phyloP scores from a whole-genome alignment of 164 flowering plant genomes.

The Malania oleifera region DNA sequence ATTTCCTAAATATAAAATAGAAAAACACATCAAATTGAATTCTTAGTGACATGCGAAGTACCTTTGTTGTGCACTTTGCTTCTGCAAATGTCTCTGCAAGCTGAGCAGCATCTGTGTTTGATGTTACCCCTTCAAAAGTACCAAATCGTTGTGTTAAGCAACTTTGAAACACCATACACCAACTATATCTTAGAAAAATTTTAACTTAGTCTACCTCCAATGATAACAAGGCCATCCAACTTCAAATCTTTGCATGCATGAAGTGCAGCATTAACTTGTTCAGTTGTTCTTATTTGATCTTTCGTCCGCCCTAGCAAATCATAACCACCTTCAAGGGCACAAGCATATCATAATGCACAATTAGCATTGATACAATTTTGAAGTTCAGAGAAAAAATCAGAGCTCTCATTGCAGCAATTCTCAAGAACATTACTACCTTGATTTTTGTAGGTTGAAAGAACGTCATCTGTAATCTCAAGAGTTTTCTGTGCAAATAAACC shows the following conservation, averaged over 20 bases:
- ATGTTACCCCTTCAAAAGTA: slow-evolving; percentile 74
- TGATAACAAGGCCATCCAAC: slow-evolving; percentile 87
- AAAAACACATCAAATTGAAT: neutral
- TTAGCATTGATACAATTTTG: neutral
- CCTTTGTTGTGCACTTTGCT: slow-evolving; percentile 90
- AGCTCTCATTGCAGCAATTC: slow-evolving; percentile 1
- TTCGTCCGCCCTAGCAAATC: slow-evolving; percentile 93
- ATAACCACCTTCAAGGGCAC: slow-evolving; percentile 73
- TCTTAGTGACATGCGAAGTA: slow-evolving; percentile 10
- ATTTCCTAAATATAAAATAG: no score
- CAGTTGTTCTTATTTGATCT: slow-evolving; percentile 97
- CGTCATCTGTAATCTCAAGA: slow-evolving; percentile 78
- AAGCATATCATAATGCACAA: slow-evolving; percentile 6
- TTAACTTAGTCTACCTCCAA: slow-evolving; percentile 65
- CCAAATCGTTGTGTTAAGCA: slow-evolving; percentile 1
- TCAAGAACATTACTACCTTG: slow-evolving; percentile 55
- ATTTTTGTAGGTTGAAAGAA: slow-evolving; percentile 81
- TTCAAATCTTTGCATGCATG: slow-evolving; percentile 76
- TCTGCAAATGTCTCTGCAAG: slow-evolving; percentile 97
- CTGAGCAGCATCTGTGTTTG: slow-evolving; percentile 98
- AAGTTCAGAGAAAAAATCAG: neutral
- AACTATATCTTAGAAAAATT: neutral
- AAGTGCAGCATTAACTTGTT: slow-evolving; percentile 93
- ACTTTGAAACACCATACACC: neutral
- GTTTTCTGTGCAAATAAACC: slow-evolving; percentile 94